Base-by-base conservation (phyloP, 2,329 filamentous ascomycete genomes). In the Fulvia fulva region DNA sequence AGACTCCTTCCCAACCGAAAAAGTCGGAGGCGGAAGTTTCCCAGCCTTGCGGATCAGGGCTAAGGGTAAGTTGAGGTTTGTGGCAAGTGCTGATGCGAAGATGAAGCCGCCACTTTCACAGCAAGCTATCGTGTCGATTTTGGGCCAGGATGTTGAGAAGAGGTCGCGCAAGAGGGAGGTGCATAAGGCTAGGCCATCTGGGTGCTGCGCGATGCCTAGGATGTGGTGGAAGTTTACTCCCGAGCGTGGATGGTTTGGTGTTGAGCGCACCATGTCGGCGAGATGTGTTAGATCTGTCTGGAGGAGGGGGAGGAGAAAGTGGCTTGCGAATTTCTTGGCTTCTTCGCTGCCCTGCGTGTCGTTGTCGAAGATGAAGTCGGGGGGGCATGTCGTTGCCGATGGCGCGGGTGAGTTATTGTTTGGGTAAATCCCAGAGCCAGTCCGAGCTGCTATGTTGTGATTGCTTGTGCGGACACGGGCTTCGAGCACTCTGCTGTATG, bases 91-190 rank as follows among this genome's bases (percentile, higher is more conserved):
- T 9, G 83, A 74, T 1, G 82, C 84, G 71, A 71, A 86, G 57
- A 85, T 56, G 58, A 81, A 81, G 22, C 84, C 82, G 46, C 85
- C 84, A 0, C 76, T 76, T 71, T 87, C 84, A 65, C 82, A 86
- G 64, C 74, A 78, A 1, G 67, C 79, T 6, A 88, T 63, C 1
- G 66, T 74, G 55, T 75, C 69, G 22, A 85, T 62, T 49, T 75
- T 70, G 2, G 62, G 26, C 83, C 81, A 85, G 60, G 79, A 23
- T 76, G 76, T 0, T 53, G 44, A n/a, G 61, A 82, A 82, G 54
- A 78, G 76, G 3, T 61, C 62, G 67, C 76, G 69, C 7, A 87
- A 67, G 34, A 87, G 71, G 63, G 75, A 77, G 1, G 76, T 76
- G 70, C 81, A 84, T 5, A 86, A 66, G 5, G 62, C 50, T 25